Conservation (phyloP, 148 eudicot genomes). For the Amaranthus palmeri region DNA sequence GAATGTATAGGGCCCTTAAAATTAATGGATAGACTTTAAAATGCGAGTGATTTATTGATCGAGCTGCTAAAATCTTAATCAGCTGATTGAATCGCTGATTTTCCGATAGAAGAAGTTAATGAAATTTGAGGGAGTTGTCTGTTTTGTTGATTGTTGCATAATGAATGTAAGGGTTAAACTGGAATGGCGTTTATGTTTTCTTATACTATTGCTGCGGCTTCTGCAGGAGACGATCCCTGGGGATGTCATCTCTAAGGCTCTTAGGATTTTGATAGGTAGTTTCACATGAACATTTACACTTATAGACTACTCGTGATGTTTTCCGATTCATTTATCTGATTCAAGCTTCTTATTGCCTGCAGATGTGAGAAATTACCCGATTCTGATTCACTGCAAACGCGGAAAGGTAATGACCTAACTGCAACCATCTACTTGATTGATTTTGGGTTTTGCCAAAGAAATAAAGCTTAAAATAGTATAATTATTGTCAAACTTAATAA, state of each 20-base stretch:
- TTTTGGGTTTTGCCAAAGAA: neutral
- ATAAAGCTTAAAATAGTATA: too few species aligned
- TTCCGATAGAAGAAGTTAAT: neutral
- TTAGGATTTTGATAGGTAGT: constrained; percentile 61
- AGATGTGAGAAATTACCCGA: constrained; percentile 80
- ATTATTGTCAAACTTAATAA: too few species aligned
- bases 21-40: constrained; percentile 14
- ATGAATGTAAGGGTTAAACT: neutral
- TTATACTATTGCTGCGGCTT: constrained; percentile 15
- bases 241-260: constrained; percentile 54
- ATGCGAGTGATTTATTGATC: neutral
- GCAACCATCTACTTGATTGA: neutral
- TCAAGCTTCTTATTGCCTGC: constrained; percentile 22
- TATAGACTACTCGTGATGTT: neutral
- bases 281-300: neutral
- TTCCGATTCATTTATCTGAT: neutral
- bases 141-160: neutral
- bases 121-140: neutral
- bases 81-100: neutral
- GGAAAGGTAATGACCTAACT: constrained; percentile 55
- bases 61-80: neutral
- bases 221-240: constrained; percentile 59
- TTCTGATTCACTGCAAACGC: constrained; percentile 81
- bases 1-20: constrained; percentile 23
- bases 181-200: neutral